These are phyloP conservation scores for Gnomoniopsis smithogilvyi DNA, from an alignment of 2,329 filamentous ascomycete genomes.

Conservation along the genomic window DNA sequence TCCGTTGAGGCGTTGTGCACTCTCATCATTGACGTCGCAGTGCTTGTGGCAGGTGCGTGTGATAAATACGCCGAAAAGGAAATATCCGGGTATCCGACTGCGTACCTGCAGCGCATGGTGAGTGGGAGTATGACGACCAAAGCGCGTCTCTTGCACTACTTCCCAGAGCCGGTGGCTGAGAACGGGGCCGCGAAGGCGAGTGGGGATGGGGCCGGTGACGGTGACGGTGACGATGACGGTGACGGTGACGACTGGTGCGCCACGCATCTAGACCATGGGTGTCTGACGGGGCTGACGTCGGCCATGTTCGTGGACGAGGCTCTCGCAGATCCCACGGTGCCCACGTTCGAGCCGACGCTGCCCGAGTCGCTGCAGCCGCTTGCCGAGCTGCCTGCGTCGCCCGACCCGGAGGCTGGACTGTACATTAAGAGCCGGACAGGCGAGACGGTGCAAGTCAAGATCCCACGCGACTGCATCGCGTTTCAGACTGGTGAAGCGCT, in stretches of 20 bases:
- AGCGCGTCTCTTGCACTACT: slow-evolving; percentile 90
- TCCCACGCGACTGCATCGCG: slow-evolving; percentile 85
- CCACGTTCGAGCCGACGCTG: slow-evolving; percentile 32
- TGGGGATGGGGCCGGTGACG: too few relatives aligned
- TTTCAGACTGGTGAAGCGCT: slow-evolving; percentile 96
- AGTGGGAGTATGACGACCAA: slow-evolving; percentile 84
- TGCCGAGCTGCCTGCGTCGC: slow-evolving; percentile 69
- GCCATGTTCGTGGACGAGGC: slow-evolving; percentile 94
- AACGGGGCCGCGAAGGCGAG: slow-evolving; percentile 24
- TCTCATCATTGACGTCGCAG: slow-evolving; percentile 85
- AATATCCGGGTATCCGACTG: slow-evolving; percentile 70
- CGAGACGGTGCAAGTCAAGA: slow-evolving; percentile 82
- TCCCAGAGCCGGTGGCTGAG: slow-evolving; percentile 54
- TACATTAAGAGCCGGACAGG: slow-evolving; percentile 89
- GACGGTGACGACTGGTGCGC: slow-evolving; percentile 91
- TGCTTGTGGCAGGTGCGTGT: slow-evolving; percentile 84
- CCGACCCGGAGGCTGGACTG: slow-evolving; percentile 82
- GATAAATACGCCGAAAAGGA: slow-evolving; percentile 80
- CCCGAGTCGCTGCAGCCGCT: slow-evolving; percentile 46
- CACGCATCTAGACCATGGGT: slow-evolving; percentile 86
- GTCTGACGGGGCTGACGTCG: slow-evolving; percentile 87
- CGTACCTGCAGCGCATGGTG: slow-evolving; percentile 85
- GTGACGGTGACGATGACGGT: slow-evolving; percentile 36
- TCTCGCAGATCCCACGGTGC: slow-evolving; percentile 26
- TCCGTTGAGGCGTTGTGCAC: slow-evolving; percentile 73